phyloP scores from a whole-genome alignment of 192 early-diverging fungal genomes.

The Coemansia sp. region DNA sequence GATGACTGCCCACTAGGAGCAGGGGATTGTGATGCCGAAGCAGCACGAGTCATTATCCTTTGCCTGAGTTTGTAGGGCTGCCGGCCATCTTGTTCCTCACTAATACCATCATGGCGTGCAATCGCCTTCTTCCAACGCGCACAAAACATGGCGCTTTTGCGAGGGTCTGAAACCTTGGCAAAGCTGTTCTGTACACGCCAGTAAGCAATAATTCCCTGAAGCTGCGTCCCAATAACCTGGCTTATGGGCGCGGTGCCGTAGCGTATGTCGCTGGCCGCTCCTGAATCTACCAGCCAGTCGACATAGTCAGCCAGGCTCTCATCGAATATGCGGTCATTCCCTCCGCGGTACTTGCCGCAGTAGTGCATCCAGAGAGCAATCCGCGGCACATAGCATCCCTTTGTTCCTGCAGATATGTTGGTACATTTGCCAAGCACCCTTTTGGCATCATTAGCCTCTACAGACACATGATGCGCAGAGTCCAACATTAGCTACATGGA shows the following conservation, averaged over 20 bases:
- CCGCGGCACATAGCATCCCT: conserved; percentile 46
- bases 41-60: not conserved
- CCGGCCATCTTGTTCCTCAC: conserved; percentile 9
- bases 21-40: no score
- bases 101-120: conserved; percentile 19
- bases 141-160: no score
- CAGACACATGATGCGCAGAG: no score
- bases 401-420: conserved; percentile 35
- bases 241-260: conserved; percentile 36
- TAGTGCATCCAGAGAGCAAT: conserved; percentile 48
- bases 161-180: no score
- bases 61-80: not conserved
- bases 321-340: conserved; percentile 28
- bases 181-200: conserved; percentile 38
- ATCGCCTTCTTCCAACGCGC: conserved; percentile 9
- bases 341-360: conserved; percentile 18
- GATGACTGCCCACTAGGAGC: no score
- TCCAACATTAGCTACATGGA: no score
- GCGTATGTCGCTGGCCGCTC: conserved; percentile 41
- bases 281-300: conserved; percentile 47
- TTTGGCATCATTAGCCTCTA: no score
- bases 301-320: conserved; percentile 34
- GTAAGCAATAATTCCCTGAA: conserved; percentile 47
- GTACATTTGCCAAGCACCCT: conserved; percentile 31
- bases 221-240: conserved; percentile 46